These are phyloP conservation scores for Pseudomassariella vexata DNA, from an alignment of 2,329 filamentous ascomycete genomes.

Conservation along the genomic window DNA sequence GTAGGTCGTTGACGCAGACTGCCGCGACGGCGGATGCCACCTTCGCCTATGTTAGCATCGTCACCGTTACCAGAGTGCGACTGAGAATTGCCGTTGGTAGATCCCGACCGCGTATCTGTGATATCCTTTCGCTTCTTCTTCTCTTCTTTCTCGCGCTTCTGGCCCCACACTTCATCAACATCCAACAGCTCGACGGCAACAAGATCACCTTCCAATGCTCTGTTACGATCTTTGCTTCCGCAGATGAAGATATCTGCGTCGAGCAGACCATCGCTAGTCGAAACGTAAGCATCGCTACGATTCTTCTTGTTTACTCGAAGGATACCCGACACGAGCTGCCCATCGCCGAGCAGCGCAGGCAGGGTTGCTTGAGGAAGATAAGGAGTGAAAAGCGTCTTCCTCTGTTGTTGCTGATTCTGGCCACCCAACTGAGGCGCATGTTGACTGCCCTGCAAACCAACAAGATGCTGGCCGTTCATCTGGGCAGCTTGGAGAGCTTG, in stretches of 20 bases:
- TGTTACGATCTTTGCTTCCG: conserved; percentile 97
- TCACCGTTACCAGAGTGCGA: conserved; percentile 57
- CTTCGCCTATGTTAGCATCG: conserved; percentile 59
- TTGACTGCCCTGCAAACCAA: conserved; percentile 63
- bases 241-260: conserved; percentile 99
- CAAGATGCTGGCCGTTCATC: conserved; percentile 70
- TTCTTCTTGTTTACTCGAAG: conserved; percentile 99
- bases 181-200: conserved; percentile 95
- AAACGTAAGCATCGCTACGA: conserved; percentile 95
- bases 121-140: conserved; percentile 99
- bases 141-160: conserved; percentile 99
- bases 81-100: conserved; percentile 66
- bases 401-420: conserved; percentile 78
- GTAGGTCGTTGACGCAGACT: conserved; percentile 95
- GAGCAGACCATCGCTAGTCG: conserved; percentile 77
- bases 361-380: conserved; percentile 93
- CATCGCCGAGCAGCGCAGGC: conserved; percentile 82
- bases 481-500: conserved; percentile 89
- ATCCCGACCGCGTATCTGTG: conserved; percentile 78
- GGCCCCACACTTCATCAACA: conserved; percentile 96
- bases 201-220: conserved; percentile 90
- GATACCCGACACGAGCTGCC: conserved; percentile 92
- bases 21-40: conserved; percentile 84
- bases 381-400: conserved; percentile 97
- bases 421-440: conserved; percentile 62